These are phyloP conservation scores for Canavalia gladiata DNA, from an alignment of 306 rosid species.

Conservation along the genomic window DNA sequence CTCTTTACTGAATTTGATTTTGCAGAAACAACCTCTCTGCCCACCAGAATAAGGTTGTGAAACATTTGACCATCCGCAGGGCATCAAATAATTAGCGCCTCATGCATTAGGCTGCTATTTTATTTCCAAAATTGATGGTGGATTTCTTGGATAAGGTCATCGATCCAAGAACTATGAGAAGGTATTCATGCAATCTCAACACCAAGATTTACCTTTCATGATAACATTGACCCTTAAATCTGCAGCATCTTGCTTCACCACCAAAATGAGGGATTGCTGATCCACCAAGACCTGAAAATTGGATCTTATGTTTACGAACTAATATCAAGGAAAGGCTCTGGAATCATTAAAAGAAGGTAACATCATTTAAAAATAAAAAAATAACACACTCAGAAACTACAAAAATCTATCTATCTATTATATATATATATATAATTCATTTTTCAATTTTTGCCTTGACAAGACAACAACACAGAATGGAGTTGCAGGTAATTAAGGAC, in stretches of 20 bases:
- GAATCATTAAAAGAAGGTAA: not conserved
- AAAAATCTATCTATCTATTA: not conserved
- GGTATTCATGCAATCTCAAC: slow-evolving; percentile 4
- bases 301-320: not conserved
- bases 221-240: slow-evolving; percentile 24
- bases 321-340: slow-evolving; percentile 6
- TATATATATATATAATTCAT: not conserved
- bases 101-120: not conserved
- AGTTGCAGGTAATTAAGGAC: not conserved
- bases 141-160: not conserved
- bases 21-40: not conserved
- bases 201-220: slow-evolving; percentile 23
- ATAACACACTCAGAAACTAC: not conserved
- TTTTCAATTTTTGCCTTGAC: not conserved
- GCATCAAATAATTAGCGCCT: not conserved
- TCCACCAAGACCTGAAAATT: slow-evolving; percentile 32
- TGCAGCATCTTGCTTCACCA: not conserved
- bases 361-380: too few relatives aligned
- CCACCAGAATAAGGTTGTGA: not conserved
- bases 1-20: not conserved
- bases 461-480: not conserved
- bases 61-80: not conserved
- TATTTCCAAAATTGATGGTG: not conserved
- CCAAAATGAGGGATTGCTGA: slow-evolving; percentile 8
- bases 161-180: not conserved